Evolutionary conservation across 805 yeast genomes (phyloP).

Genomic region (Brettanomyces sp.): DNA sequence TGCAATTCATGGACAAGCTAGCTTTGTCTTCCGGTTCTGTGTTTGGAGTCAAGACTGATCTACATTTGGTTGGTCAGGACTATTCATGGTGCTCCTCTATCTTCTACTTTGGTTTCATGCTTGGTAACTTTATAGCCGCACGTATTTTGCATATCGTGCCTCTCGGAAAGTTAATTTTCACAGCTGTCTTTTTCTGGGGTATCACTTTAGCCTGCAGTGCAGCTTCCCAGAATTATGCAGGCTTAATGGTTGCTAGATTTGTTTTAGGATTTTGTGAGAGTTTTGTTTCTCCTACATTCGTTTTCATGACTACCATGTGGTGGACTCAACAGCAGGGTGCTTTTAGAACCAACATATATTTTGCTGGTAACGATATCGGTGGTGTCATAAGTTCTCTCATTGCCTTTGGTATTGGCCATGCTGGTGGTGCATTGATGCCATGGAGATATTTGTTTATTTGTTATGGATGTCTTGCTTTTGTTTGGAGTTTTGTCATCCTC

Average conservation of each 20-base stretch:
- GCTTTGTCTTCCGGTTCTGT: conserved; percentile 34
- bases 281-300: conserved; percentile 47
- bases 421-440: conserved; percentile 31
- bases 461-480: conserved; percentile 49
- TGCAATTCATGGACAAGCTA: conserved; percentile 27
- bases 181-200: conserved; percentile 56
- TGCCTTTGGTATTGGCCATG: conserved; percentile 42
- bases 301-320: conserved; percentile 49
- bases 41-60: conserved; percentile 42
- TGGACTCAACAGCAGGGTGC: conserved; percentile 41
- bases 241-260: conserved; percentile 39
- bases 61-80: conserved; percentile 35
- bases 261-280: conserved; percentile 45
- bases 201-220: conserved; percentile 46
- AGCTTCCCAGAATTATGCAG: conserved; percentile 29
- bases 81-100: conserved; percentile 27
- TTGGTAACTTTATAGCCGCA: conserved; percentile 42
- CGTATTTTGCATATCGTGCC: conserved; percentile 45
- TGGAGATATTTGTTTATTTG: conserved; percentile 58
- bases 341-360: conserved; percentile 29
- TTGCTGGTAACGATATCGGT: conserved; percentile 38
- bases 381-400: conserved; percentile 39
- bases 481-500: conserved; percentile 18
- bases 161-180: conserved; percentile 40
- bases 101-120: conserved; percentile 48